Conservation (phyloP, 306 rosid species). For the Cicer arietinum region DNA sequence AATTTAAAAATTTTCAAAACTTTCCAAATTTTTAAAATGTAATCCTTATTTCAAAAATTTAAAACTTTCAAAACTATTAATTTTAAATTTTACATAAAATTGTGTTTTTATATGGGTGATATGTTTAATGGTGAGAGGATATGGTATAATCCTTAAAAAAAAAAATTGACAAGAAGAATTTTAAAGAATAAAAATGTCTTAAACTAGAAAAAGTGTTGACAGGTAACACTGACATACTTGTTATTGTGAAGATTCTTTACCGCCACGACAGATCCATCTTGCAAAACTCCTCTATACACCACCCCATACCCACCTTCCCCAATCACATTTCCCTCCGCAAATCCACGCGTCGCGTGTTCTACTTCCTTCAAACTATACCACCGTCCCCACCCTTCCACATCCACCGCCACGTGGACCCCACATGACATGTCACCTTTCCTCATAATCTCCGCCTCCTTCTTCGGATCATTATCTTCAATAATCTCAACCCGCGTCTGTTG, state of each 20-base stretch:
- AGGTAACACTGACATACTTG: slow-evolving; percentile 59
- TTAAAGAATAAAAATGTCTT: neutral
- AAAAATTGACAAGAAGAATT: neutral
- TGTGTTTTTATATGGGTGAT: no score
- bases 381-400: slow-evolving; percentile 88
- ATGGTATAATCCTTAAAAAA: no score
- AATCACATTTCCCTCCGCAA: slow-evolving; percentile 71
- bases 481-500: slow-evolving; percentile 41
- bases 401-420: slow-evolving; percentile 50
- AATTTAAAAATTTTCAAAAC: no score
- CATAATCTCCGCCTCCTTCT: slow-evolving; percentile 47
- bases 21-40: no score
- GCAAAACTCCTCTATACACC: slow-evolving; percentile 75
- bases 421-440: slow-evolving; percentile 59
- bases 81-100: no score
- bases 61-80: no score
- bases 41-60: no score
- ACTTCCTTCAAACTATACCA: slow-evolving; percentile 87
- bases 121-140: no score
- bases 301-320: slow-evolving; percentile 98
- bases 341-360: slow-evolving; percentile 75
- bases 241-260: slow-evolving; percentile 95
- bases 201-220: neutral
- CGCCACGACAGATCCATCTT: slow-evolving; percentile 82
- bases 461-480: slow-evolving; percentile 38